Conservation (phyloP, 2,329 filamentous ascomycete genomes). For the Stagonosporopsis chrysanthemi region DNA sequence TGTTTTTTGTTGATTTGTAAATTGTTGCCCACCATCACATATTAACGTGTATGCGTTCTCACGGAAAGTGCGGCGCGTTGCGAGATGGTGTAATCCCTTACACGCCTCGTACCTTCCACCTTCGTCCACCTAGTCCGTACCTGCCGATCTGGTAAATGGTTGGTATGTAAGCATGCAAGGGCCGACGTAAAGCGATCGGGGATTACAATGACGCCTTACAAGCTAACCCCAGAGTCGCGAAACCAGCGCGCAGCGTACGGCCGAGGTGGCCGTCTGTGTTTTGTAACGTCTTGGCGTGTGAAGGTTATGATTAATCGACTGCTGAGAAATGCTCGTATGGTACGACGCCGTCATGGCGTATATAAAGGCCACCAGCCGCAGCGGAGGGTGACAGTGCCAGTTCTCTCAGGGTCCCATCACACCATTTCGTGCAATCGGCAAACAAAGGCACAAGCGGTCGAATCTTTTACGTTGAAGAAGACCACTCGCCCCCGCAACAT, state of each 20-base stretch:
- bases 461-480: constrained; percentile 17
- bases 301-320: constrained; percentile 30
- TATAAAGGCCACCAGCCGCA: constrained; percentile 19
- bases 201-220: constrained; percentile 41
- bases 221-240: constrained; percentile 35
- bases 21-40: background rate
- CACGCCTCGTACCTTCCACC: constrained; percentile 9
- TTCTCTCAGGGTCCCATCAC: constrained; percentile 12
- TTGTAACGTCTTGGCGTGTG: constrained; percentile 15
- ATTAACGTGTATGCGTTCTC: background rate
- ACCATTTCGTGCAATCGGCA: constrained; percentile 34
- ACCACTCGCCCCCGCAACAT: constrained; percentile 23
- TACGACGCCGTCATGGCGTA: constrained; percentile 13
- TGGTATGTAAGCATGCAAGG: constrained; percentile 33
- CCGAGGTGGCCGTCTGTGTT: constrained; percentile 20
- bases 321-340: constrained; percentile 34
- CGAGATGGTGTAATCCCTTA: constrained; percentile 6
- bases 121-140: constrained; percentile 9
- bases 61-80: constrained; percentile 4
- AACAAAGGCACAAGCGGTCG: constrained; percentile 26
- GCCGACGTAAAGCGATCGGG: constrained; percentile 43
- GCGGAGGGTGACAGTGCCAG: background rate
- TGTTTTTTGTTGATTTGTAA: background rate
- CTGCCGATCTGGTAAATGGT: constrained; percentile 10
- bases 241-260: constrained; percentile 26